Evolutionary conservation across 192 early-diverging fungal species (phyloP), one percentile per base, ranked within the genome.

Genomic region (Linderina pennispora): DNA sequence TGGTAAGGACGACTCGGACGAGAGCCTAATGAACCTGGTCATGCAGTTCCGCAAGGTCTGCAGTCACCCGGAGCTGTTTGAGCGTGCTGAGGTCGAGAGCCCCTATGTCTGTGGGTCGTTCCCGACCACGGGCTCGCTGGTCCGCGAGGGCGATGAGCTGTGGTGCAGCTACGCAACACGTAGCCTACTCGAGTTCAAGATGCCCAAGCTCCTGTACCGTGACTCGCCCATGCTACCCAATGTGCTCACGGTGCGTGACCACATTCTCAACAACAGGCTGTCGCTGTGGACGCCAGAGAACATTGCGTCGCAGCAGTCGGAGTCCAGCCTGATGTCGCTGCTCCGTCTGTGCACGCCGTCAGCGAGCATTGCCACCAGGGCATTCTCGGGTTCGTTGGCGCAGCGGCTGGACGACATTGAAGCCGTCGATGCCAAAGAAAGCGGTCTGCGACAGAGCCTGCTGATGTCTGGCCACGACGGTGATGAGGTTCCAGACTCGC

Each of bases 1-100:
- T n/a, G 68, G 64, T 41, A 82, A 86, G 42, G 76, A 72, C 20
- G 86, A 87, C n/a, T 78, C 75, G 35, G 78, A 82, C 36, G 86
- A 88, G 53, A 89, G 80, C 51, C 73, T 94, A 56, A 90, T 90
- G 88, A 94, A 94, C 50, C 51, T 94, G 46, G 88, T 94, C n/a
- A 91, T 91, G 89, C 89, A 91, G 61, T 87, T 91, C 77, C 83
- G 89, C 53, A 91, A 91, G 58, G 87, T 91, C 23, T 89, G 87
- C 58, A 91, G 89, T 44, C 89, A 91, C 65, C 89, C 89, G 1
- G 89, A 91, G 58, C 57, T 91, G 26, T 89, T 91, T 75, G 89
- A 89, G 59, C 81, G 91, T 24, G 88, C 86, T 3, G 84, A 88
- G 48, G 86, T 90, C n/a, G 62, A 78, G 6, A 72, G 82, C 1